Conservation (phyloP, 306 rosid species). For the Dalbergia cochinchinensis region DNA sequence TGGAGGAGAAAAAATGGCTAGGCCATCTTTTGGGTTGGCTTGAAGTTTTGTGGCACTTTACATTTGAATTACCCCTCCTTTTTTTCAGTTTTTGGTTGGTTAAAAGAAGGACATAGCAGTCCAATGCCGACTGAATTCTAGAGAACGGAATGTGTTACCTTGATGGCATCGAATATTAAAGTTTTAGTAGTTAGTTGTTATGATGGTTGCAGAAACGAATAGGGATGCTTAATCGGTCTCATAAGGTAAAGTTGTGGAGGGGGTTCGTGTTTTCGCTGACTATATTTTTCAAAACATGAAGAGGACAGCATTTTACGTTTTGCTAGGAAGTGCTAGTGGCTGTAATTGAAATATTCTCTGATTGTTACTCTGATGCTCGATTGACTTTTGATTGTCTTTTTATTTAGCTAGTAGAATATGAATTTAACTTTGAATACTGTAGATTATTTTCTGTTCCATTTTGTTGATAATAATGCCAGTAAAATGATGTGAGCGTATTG, state of each 20-base stretch:
- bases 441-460: no score
- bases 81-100: neutral
- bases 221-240: neutral
- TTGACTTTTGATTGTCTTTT: no score
- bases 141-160: neutral
- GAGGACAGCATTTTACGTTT: neutral
- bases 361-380: neutral
- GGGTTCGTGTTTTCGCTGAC: neutral
- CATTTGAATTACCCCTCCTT: neutral
- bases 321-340: neutral
- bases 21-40: no score
- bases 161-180: neutral
- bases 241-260: neutral
- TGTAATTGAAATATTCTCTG: neutral
- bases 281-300: no score
- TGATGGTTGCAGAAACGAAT: neutral
- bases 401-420: no score
- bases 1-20: neutral
- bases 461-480: no score
- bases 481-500: no score
- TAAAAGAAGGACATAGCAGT: neutral
- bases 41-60: conserved; percentile 2
- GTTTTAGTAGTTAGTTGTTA: neutral
- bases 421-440: no score
- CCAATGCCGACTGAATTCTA: conserved; percentile 5